phyloP scores from a whole-genome alignment of 768 basidiomycete species.

The Pleurotus tuber-regium region DNA sequence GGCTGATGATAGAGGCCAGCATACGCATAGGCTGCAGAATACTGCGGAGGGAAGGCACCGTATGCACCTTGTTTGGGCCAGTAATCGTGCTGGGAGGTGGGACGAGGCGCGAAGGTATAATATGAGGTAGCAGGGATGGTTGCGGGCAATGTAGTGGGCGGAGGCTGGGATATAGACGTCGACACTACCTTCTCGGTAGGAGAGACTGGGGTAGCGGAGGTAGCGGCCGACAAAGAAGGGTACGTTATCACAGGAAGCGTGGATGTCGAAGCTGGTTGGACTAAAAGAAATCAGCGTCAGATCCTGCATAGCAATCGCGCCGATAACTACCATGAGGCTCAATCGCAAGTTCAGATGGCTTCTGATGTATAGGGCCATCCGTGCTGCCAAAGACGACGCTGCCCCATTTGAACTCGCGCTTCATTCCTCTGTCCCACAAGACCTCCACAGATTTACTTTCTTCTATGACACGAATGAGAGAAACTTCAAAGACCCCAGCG shows the following conservation, averaged over 20 bases:
- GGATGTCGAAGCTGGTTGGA: conserved; percentile 15
- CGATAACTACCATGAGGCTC: conserved; percentile 48
- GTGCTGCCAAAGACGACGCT: conserved; percentile 76
- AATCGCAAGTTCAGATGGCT: conserved; percentile 53
- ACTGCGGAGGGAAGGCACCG: conserved; percentile 17
- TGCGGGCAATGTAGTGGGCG: conserved; percentile 9
- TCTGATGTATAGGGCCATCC: conserved; percentile 69
- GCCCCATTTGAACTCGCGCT: conserved; percentile 81
- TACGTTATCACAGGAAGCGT: conserved; percentile 29
- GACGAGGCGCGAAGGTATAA: conserved; percentile 18
- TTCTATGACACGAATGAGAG: conserved; percentile 67
- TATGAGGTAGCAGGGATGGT: conserved; percentile 16
- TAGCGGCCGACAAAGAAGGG: conserved; percentile 27
- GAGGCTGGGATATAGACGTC: conserved; percentile 1
- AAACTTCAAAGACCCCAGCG: conserved; percentile 85
- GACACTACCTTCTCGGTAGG: conserved; percentile 14
- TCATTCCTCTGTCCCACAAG: conserved; percentile 72
- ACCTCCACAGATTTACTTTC: conserved; percentile 75
- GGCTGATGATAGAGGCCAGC: conserved; percentile 25
- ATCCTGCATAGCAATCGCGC: no score
- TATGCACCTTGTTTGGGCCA: conserved; percentile 31
- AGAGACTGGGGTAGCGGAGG: conserved; percentile 13
- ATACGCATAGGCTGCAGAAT: conserved; percentile 25
- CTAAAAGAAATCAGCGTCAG: conserved; percentile 1
- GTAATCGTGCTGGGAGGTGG: conserved; percentile 30